Percentiles rank a stretch among this genome's conserved stretches.
phyloP scores from a whole-genome alignment of 208 protist genomes.

The Leishmania lainsoni region DNA sequence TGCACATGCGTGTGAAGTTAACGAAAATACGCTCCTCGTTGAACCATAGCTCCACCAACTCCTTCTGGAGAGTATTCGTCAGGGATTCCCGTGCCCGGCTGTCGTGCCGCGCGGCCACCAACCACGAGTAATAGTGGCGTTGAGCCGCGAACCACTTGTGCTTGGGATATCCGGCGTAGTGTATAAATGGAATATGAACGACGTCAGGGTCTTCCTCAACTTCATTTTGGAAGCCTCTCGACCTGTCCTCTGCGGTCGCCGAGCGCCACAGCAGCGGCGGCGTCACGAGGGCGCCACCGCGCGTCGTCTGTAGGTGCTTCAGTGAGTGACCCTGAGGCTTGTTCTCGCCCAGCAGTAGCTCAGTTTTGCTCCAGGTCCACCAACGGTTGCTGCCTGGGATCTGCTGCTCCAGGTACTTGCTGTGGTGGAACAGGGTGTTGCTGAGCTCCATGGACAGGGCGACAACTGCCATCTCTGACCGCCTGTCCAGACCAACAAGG shows the following conservation, averaged over 20 bases:
- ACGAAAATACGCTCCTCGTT: slow-evolving; percentile 23
- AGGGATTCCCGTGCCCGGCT: slow-evolving; percentile 18
- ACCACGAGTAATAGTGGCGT: slow-evolving; percentile 30
- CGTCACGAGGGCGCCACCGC: slow-evolving; percentile 19
- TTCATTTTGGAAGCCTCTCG: slow-evolving; percentile 12
- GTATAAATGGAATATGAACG: slow-evolving; percentile 28
- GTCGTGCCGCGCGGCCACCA: slow-evolving; percentile 36
- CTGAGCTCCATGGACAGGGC: slow-evolving; percentile 14
- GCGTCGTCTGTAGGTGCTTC: slow-evolving; percentile 7
- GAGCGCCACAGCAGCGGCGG: slow-evolving; percentile 35
- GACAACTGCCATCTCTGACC: slow-evolving; percentile 27
- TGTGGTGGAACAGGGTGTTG: slow-evolving; percentile 16
- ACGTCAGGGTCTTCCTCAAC: slow-evolving; percentile 11
- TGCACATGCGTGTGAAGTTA: slow-evolving; percentile 26
- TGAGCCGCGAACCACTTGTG: slow-evolving; percentile 21
- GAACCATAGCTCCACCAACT: slow-evolving; percentile 37
- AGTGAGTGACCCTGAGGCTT: slow-evolving; percentile 4
- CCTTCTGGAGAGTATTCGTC: slow-evolving; percentile 8
- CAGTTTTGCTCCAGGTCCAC: slow-evolving; percentile 16
- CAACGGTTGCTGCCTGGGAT: slow-evolving; percentile 1
- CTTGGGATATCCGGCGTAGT: slow-evolving; percentile 33
- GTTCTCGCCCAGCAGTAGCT: slow-evolving; percentile 18
- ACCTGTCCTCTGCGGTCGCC: slow-evolving; percentile 18
- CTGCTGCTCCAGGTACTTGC: slow-evolving; percentile 26
- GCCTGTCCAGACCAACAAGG: slow-evolving; percentile 21